Evolutionary conservation across 495 filamentous ascomycete species (phyloP), one percentile per base, ranked within the genome.

Genomic region (Schizothecium vesticola): DNA sequence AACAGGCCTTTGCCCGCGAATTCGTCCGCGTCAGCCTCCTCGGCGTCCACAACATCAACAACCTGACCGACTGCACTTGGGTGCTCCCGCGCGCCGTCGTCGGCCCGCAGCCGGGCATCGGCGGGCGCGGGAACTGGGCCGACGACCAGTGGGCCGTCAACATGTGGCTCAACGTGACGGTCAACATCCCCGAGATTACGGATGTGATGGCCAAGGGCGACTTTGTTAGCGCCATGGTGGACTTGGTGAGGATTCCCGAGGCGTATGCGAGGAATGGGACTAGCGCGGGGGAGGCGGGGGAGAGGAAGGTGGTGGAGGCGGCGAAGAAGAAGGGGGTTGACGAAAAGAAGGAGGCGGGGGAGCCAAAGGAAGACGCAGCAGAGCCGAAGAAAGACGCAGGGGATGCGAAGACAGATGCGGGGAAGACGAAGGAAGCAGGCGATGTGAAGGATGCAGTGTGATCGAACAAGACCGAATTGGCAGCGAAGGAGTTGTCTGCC

Each of bases 1-100:
- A 29, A 36, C 33, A 43, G 33, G 75, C 71, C 19, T 81, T 76
- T 36, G 76, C 80, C 2, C 70, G 74, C 24, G 78, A 77, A 6
- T 81, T 80, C 56, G 76, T 81, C 51, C 77, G 78, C 13, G 70
- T 80, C 67, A 81, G 80, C 65, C 59, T 80, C 43, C 66, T 81
- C 10, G 80, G 80, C 7, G 80, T 81, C n/a, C 70, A 73, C 51
- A 81, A 81, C 65, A 67, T 80, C 72, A 81, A 80, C 66, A 51
- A 73, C 43, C 75, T 81, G 13, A 80, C 77, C 10, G 80, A 81
- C 63, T 80, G 79, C 68, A 75, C 75, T 1, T 65, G 67, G 29
- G 74, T 79, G 9, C 59, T 81, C 24, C 79, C 79, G 9, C 59
- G 65, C 55, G 61, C 71, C 31, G 24, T 61, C 25, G 13, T 16